A percentile compares a stretch with the other conserved stretches of the same genome.
These are phyloP conservation scores for Fusarium humuli DNA, from an alignment of 2,329 filamentous ascomycete species.

Conservation along the genomic window DNA sequence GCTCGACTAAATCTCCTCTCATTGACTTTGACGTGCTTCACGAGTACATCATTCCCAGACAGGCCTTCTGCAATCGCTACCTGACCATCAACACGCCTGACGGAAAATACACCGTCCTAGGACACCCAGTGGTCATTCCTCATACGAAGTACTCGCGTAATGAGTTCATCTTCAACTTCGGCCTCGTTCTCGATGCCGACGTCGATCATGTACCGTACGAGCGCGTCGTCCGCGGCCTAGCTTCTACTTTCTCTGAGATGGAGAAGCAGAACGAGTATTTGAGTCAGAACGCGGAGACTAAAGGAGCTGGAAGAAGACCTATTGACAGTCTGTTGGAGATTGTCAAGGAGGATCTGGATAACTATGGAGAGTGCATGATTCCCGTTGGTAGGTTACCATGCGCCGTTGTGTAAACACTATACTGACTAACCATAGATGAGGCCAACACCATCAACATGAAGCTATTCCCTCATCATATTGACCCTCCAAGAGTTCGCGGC, in stretches of 20 bases:
- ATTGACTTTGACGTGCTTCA: constrained; percentile 89
- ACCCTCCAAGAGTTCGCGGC: constrained; percentile 80
- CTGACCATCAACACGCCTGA: constrained; percentile 81
- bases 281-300: constrained; percentile 67
- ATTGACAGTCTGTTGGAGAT: constrained; percentile 89
- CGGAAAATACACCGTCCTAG: constrained; percentile 80
- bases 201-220: constrained; percentile 82
- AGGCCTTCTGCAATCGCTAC: constrained; percentile 93
- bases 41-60: constrained; percentile 93
- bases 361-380: constrained; percentile 98
- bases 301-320: constrained; percentile 65
- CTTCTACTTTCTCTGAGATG: constrained; percentile 85
- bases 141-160: constrained; percentile 87
- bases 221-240: constrained; percentile 86
- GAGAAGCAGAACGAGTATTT: constrained; percentile 92
- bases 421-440: constrained; percentile 70
- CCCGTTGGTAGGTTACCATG: constrained; percentile 76
- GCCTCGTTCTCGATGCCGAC: constrained; percentile 77
- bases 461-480: constrained; percentile 84
- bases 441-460: constrained; percentile 97
- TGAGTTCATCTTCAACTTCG: constrained; percentile 99
- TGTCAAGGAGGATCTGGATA: constrained; percentile 88
- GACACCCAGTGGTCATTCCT: constrained; percentile 89
- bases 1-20: constrained; percentile 65
- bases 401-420: not conserved